A percentile compares a stretch with the other conserved stretches of the same genome.
phyloP scores from a whole-genome alignment of 1,284 basidiomycete genomes.

The Rhizoctonia solani region DNA sequence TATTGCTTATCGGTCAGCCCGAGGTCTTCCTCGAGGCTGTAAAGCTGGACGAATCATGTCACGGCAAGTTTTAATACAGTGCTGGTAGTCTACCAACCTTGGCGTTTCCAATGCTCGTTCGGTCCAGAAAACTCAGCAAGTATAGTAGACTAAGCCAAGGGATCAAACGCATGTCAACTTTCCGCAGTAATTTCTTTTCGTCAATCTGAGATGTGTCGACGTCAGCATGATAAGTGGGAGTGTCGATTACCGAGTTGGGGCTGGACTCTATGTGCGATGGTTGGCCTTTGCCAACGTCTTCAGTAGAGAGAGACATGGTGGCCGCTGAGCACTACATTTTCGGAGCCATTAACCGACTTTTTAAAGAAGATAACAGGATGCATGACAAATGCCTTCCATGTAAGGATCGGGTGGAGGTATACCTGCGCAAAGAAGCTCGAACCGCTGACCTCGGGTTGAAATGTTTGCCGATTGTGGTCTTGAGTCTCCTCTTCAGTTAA shows the following conservation, averaged over 20 bases:
- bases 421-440: slow-evolving; percentile 13
- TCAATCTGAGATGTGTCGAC: slow-evolving; percentile 37
- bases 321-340: not conserved
- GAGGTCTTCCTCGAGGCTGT: slow-evolving; percentile 45
- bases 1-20: slow-evolving; percentile 41
- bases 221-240: slow-evolving; percentile 17
- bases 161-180: slow-evolving; percentile 43
- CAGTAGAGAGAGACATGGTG: not conserved
- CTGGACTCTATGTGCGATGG: slow-evolving; percentile 1
- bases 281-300: not conserved
- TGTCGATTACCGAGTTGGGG: not conserved
- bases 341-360: not conserved
- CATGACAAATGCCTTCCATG: slow-evolving; percentile 16
- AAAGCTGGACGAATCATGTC: slow-evolving; percentile 39
- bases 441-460: not conserved
- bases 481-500: not conserved
- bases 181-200: slow-evolving; percentile 43
- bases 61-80: not conserved
- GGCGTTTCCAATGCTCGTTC: slow-evolving; percentile 44
- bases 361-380: not conserved
- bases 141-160: slow-evolving; percentile 46
- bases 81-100: slow-evolving; percentile 27
- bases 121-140: slow-evolving; percentile 49
- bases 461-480: not conserved
- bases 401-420: not conserved